Conservation (phyloP, 169 alveolate genomes). For the Babesia bovis region DNA sequence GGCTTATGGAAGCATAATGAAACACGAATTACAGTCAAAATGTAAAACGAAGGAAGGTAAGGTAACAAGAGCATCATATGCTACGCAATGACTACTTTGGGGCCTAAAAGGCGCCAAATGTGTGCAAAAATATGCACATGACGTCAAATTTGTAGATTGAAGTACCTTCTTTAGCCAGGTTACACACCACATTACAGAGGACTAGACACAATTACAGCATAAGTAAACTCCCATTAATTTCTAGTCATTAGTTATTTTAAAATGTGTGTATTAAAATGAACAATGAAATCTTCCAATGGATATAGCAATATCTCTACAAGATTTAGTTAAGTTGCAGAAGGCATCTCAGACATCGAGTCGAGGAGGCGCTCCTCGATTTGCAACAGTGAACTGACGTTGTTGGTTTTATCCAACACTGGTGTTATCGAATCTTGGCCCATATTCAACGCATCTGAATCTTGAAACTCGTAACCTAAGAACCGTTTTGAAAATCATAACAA, state of each 20-base stretch:
- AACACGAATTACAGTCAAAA: neutral
- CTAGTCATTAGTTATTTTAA: no score
- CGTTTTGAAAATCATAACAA: no score
- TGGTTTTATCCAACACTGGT: constrained; percentile 20
- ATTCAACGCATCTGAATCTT: neutral
- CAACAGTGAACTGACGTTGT: constrained; percentile 2
- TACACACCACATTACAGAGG: neutral
- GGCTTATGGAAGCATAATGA: neutral
- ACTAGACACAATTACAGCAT: neutral
- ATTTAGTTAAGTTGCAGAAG: neutral
- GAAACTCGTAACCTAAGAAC: constrained; percentile 8
- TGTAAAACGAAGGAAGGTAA: neutral
- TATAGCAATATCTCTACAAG: neutral
- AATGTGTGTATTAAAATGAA: constrained; percentile 3
- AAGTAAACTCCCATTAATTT: neutral
- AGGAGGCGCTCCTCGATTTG: constrained; percentile 14
- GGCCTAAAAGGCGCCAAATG: neutral
- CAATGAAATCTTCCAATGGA: neutral
- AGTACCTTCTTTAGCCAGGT: neutral
- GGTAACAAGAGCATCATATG: constrained; percentile 7
- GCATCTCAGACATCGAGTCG: neutral
- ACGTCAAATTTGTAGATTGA: neutral
- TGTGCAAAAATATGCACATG: neutral
- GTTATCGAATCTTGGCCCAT: neutral
- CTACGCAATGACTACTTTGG: neutral